These are phyloP conservation scores for Lasiodiplodia theobromae DNA, from an alignment of 2,329 filamentous ascomycete genomes.

Conservation along the genomic window DNA sequence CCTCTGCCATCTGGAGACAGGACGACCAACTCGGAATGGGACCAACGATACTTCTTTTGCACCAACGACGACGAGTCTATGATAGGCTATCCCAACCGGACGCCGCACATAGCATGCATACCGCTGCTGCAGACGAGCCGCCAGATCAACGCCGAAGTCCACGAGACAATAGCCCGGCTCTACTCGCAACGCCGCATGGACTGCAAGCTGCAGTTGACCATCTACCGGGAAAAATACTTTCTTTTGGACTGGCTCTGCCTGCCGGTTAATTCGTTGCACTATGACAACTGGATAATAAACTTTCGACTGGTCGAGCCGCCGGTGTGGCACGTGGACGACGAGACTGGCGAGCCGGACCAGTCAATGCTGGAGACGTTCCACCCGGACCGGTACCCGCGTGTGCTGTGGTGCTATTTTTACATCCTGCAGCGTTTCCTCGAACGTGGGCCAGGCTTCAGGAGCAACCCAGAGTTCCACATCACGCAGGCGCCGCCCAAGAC, in stretches of 20 bases:
- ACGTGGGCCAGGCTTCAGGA: conserved; percentile 23
- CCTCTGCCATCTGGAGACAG: not conserved
- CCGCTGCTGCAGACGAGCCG: conserved; percentile 14
- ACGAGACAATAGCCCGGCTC: conserved; percentile 19
- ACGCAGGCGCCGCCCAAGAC: conserved; percentile 19
- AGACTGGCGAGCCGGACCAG: conserved; percentile 10
- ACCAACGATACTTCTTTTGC: conserved; percentile 11
- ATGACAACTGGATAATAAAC: not conserved
- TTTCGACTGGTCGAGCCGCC: conserved; percentile 7
- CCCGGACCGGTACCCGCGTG: conserved; percentile 20
- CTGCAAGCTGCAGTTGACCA: not conserved
- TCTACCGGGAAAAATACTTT: conserved; percentile 21
- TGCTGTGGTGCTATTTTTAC: conserved; percentile 19
- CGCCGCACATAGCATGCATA: not conserved
- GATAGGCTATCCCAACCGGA: conserved; percentile 5
- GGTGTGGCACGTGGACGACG: conserved; percentile 1
- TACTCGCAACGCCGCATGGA: conserved; percentile 11
- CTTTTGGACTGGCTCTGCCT: conserved; percentile 24
- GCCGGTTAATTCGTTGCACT: conserved; percentile 25
- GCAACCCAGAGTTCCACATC: conserved; percentile 4
- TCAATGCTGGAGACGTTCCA: conserved; percentile 21
- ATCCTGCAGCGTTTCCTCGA: conserved; percentile 24
- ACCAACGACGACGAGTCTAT: conserved; percentile 13
- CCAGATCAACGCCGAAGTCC: conserved; percentile 20
- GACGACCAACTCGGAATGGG: not conserved